Base-by-base conservation (phyloP, 495 filamentous ascomycete species). In the Articulospora tetracladia region DNA sequence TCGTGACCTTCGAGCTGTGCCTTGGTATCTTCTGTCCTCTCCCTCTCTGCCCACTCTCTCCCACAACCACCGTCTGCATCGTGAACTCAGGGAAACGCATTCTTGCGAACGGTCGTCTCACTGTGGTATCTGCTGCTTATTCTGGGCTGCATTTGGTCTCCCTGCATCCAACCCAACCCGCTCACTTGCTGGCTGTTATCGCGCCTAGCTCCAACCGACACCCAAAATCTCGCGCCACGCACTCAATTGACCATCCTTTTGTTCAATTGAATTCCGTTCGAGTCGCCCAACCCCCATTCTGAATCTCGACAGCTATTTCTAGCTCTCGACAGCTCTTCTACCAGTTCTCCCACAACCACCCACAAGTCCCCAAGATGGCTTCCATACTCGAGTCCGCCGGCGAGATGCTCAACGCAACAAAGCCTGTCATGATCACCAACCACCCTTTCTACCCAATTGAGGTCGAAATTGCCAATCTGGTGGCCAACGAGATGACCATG, bases 361-460 rank as follows among this genome's bases (percentile, higher is more conserved):
- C 3, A 44, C 39, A 44, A 44, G n/a, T 8, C 17, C n/a, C n/a
- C 39, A 44, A 44, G 15, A 44, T 44, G 39, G 39, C 39, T 11
- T 44, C 39, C n/a, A 44, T 44, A 15, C 39, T 44, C 3, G 39
- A 44, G n/a, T 44, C 39, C 39, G 15, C 7, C 39, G 17, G 4
- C 39, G 39, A 19, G n/a, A 44, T 27, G 47, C 47, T 50, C 39
- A 58, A 64, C 51, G 24, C 56, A 12, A 48, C 41, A 24, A 25
- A 26, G 17, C 50, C 58, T 47, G 23, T 52, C 26, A 55, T 59
- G 53, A 52, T 64, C 56, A 64, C 57, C n/a, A 41, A 60, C n/a
- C 85, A 90, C 63, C 85, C 84, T 10, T 90, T 86, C 69, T 88
- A 86, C 61, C 87, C 87, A 44, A 66, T 83, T 12, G 81, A 83